A percentile compares a stretch with the other conserved stretches of the same genome.
These are phyloP conservation scores for Danielia reshetovae DNA, from an alignment of 805 yeast genomes.

Conservation along the genomic window DNA sequence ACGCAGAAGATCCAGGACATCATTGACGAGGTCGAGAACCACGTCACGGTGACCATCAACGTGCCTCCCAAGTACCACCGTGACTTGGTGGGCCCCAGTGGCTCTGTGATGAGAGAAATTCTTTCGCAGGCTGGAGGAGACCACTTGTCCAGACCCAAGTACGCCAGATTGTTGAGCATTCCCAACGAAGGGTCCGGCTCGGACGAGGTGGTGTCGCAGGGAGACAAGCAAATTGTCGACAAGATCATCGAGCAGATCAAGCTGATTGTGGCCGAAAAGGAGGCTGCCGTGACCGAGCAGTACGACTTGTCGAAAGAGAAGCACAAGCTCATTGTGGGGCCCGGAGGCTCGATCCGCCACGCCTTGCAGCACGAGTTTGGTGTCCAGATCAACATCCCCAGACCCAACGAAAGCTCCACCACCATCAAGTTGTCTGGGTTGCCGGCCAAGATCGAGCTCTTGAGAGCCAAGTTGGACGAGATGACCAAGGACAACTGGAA, in stretches of 20 bases:
- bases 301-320: slow-evolving; percentile 64
- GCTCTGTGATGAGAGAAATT: slow-evolving; percentile 68
- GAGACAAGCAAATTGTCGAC: slow-evolving; percentile 71
- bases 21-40: slow-evolving; percentile 62
- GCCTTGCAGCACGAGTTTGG: slow-evolving; percentile 64
- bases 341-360: slow-evolving; percentile 72
- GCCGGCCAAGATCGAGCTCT: slow-evolving; percentile 60
- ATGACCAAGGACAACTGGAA: slow-evolving; percentile 60
- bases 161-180: slow-evolving; percentile 56
- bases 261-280: slow-evolving; percentile 59
- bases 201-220: slow-evolving; percentile 59
- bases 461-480: slow-evolving; percentile 56
- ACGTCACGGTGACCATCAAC: slow-evolving; percentile 50
- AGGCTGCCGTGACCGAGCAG: slow-evolving; percentile 51
- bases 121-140: slow-evolving; percentile 74
- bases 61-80: slow-evolving; percentile 76
- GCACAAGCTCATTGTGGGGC: slow-evolving; percentile 76
- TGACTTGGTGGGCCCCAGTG: slow-evolving; percentile 73
- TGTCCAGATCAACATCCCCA: slow-evolving; percentile 66
- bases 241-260: slow-evolving; percentile 61
- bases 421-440: slow-evolving; percentile 58
- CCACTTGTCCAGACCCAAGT: slow-evolving; percentile 37
- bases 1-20: slow-evolving; percentile 56
- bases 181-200: slow-evolving; percentile 67
- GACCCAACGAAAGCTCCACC: slow-evolving; percentile 46